Percentiles rank a stretch among this genome's conserved stretches.
phyloP scores from a whole-genome alignment of 2,329 filamentous ascomycete genomes.

The Stagonosporopsis tanaceti region DNA sequence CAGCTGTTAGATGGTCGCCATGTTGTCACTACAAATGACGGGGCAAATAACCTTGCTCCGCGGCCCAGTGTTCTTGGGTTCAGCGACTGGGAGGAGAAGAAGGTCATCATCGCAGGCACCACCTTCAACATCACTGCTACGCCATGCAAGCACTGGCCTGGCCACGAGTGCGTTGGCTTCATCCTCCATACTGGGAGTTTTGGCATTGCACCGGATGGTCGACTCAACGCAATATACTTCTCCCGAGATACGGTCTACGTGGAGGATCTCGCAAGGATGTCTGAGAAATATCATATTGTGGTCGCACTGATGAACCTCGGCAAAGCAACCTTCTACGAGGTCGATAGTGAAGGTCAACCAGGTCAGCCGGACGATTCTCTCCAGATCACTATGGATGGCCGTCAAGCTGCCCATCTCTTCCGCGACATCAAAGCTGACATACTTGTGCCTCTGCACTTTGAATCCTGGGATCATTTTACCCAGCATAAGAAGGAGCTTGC shows the following conservation, averaged over 20 bases:
- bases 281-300: too few species aligned
- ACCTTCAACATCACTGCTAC: slow-evolving; percentile 54
- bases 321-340: too few species aligned
- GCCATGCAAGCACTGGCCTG: slow-evolving; percentile 55
- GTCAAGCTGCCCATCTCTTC: too few species aligned
- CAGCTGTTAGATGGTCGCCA: slow-evolving; percentile 55
- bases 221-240: slow-evolving; percentile 59
- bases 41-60: slow-evolving; percentile 54
- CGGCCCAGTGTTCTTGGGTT: slow-evolving; percentile 51
- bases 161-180: slow-evolving; percentile 58
- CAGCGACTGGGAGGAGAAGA: slow-evolving; percentile 41
- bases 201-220: slow-evolving; percentile 45
- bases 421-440: too few species aligned
- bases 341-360: too few species aligned
- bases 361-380: too few species aligned
- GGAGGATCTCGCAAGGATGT: too few species aligned
- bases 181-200: slow-evolving; percentile 51
- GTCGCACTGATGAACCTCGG: too few species aligned
- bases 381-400: too few species aligned
- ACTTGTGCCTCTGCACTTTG: too few species aligned
- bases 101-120: slow-evolving; percentile 41
- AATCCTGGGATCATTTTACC: too few species aligned
- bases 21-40: slow-evolving; percentile 58
- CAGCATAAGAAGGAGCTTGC: too few species aligned
- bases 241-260: slow-evolving; percentile 60